These are phyloP conservation scores for Chrysanthemum lavandulifolium DNA, from an alignment of 129 eudicot species.

Conservation along the genomic window DNA sequence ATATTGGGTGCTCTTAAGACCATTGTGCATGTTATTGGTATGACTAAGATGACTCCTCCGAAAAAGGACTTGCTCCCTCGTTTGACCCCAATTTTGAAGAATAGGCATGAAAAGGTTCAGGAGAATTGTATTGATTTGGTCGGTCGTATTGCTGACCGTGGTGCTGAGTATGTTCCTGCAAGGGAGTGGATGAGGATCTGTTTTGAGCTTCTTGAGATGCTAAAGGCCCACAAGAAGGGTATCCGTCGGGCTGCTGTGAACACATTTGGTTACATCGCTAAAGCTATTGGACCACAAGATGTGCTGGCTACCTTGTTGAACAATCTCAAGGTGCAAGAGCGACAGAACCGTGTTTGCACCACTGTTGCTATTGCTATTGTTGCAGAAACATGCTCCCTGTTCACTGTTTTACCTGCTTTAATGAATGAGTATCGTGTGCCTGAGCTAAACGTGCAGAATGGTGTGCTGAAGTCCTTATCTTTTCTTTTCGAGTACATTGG, in stretches of 20 bases:
- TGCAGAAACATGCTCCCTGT: constrained; percentile 96
- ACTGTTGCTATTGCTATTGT: constrained; percentile 97
- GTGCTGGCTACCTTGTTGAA: constrained; percentile 85
- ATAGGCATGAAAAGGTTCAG: constrained; percentile 96
- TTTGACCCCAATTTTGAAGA: constrained; percentile 83
- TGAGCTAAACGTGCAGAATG: constrained; percentile 89
- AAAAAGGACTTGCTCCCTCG: constrained; percentile 92
- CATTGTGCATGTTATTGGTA: constrained; percentile 90
- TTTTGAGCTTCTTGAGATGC: constrained; percentile 98
- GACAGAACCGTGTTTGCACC: constrained; percentile 98
- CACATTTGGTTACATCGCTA: constrained; percentile 95
- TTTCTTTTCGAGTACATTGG: constrained; percentile 92
- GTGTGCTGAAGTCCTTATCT: constrained; percentile 82
- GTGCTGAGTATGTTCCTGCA: constrained; percentile 96
- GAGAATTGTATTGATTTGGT: constrained; percentile 96
- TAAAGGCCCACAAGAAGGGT: constrained; percentile 97
- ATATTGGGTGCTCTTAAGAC: constrained; percentile 93
- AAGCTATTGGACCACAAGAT: constrained; percentile 97
- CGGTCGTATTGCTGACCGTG: constrained; percentile 96
- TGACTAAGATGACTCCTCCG: constrained; percentile 98
- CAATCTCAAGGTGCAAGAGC: constrained; percentile 94
- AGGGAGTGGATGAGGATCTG: constrained; percentile 99
- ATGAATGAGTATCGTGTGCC: constrained; percentile 99
- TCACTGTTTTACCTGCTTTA: constrained; percentile 87
- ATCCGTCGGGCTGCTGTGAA: constrained; percentile 94